Percentiles rank a stretch among this genome's conserved stretches.
Conservation (phyloP, 495 filamentous ascomycete genomes). For the Xylaria scruposa region DNA sequence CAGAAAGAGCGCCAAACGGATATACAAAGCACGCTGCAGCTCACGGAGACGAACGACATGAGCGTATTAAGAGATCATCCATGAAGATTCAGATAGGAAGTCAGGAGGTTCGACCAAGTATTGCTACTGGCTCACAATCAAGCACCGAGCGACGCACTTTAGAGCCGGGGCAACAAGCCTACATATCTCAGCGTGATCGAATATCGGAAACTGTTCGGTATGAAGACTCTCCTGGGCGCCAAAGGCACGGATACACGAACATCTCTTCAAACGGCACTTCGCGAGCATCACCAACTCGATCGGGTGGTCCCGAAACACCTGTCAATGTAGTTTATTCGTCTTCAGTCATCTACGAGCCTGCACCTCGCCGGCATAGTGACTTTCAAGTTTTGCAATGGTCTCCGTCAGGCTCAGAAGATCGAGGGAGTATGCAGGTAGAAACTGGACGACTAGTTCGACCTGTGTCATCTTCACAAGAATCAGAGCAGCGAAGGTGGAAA, state of each 20-base stretch:
- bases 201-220: conserved; percentile 25
- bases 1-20: conserved; percentile 14
- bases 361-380: conserved; percentile 30
- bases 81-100: conserved; percentile 48
- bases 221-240: neutral
- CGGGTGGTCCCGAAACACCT: conserved; percentile 25
- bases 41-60: neutral
- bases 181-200: conserved; percentile 22
- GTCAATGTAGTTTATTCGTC: conserved; percentile 33
- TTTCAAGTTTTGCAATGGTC: conserved; percentile 33
- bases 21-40: neutral
- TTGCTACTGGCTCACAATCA: conserved; percentile 25
- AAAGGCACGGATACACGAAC: neutral
- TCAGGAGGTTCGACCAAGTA: conserved; percentile 42
- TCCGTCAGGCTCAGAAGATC: conserved; percentile 31
- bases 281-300: neutral
- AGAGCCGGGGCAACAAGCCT: neutral
- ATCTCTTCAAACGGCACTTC: neutral
- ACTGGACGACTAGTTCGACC: conserved; percentile 28
- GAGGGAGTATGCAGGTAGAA: conserved; percentile 38
- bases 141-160: conserved; percentile 28
- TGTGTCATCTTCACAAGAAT: conserved; percentile 31
- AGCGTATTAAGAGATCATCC: neutral
- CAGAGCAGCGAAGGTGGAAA: conserved; percentile 35
- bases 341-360: conserved; percentile 36